Evolutionary conservation across 495 filamentous ascomycete genomes (phyloP).

Genomic region (Extremus antarcticus): DNA sequence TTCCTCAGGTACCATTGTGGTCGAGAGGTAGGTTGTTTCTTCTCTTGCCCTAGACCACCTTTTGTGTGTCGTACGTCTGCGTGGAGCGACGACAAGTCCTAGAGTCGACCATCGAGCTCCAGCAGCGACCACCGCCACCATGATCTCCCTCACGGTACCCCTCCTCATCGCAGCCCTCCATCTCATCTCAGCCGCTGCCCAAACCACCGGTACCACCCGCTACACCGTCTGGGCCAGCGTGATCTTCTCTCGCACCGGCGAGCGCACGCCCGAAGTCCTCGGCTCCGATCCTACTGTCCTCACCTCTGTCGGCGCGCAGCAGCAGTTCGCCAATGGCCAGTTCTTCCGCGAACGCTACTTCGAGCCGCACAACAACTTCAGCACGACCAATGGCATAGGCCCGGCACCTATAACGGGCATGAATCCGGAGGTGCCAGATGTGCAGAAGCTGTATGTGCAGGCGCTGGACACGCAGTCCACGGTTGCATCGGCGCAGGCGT

Average conservation of each 20-base stretch:
- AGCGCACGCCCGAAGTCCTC: constrained; percentile 50
- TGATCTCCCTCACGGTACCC: constrained; percentile 17
- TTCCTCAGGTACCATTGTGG: not conserved
- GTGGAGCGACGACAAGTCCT: no score
- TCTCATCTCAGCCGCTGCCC: not conserved
- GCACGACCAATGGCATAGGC: constrained; percentile 6
- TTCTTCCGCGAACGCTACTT: constrained; percentile 24
- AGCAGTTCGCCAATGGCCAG: constrained; percentile 50
- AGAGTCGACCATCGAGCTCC: no score
- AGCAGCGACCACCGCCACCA: not conserved
- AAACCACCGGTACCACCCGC: not conserved
- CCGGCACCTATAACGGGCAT: constrained; percentile 34
- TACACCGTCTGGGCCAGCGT: constrained; percentile 31
- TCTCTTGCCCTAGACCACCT: not conserved
- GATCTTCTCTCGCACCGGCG: constrained; percentile 63
- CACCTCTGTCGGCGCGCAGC: constrained; percentile 57
- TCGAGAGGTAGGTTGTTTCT: not conserved
- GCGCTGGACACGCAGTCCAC: constrained; percentile 40
- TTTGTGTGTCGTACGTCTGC: not conserved
- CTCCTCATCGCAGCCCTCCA: constrained; percentile 12
- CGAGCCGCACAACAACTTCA: not conserved
- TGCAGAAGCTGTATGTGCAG: constrained; percentile 38
- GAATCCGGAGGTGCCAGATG: constrained; percentile 35
- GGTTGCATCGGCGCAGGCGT: constrained; percentile 55
- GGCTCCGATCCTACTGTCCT: constrained; percentile 40